Percentiles rank a stretch among this genome's conserved stretches.
Conservation (phyloP, 306 rosid species). For the Delonix regia region DNA sequence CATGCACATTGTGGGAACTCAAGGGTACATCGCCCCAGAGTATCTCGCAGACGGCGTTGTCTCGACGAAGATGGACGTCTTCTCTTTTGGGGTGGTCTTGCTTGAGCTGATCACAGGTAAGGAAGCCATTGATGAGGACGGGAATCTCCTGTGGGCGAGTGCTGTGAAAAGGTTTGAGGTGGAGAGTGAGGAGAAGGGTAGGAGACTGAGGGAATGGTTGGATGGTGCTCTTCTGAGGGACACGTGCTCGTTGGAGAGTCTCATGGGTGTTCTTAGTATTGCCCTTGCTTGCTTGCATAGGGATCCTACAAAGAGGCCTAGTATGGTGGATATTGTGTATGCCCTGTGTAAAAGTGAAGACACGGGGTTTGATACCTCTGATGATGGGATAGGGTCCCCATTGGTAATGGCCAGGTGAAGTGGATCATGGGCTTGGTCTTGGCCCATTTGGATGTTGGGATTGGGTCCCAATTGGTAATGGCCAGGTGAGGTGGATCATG, state of each 20-base stretch:
- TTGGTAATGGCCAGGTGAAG: slow-evolving; percentile 57
- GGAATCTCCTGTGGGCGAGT: slow-evolving; percentile 56
- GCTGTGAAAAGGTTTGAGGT: slow-evolving; percentile 54
- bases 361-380: slow-evolving; percentile 64
- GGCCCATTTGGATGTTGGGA: slow-evolving; percentile 46
- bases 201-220: slow-evolving; percentile 60
- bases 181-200: slow-evolving; percentile 56
- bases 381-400: slow-evolving; percentile 57
- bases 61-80: slow-evolving; percentile 89
- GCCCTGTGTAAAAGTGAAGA: slow-evolving; percentile 78
- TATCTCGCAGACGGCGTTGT: slow-evolving; percentile 83
- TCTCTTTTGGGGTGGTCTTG: slow-evolving; percentile 85
- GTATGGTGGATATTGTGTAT: slow-evolving; percentile 84
- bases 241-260: slow-evolving; percentile 63
- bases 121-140: slow-evolving; percentile 67
- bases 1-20: slow-evolving; percentile 96
- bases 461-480: slow-evolving; percentile 45
- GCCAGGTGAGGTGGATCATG: slow-evolving; percentile 61
- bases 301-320: slow-evolving; percentile 78
- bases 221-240: slow-evolving; percentile 56
- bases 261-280: slow-evolving; percentile 55
- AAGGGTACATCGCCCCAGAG: slow-evolving; percentile 93
- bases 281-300: slow-evolving; percentile 77
- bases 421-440: neutral
- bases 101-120: slow-evolving; percentile 79